phyloP scores from a whole-genome alignment of 2,329 filamentous ascomycete species.

The Dryadomyces quercivorus region DNA sequence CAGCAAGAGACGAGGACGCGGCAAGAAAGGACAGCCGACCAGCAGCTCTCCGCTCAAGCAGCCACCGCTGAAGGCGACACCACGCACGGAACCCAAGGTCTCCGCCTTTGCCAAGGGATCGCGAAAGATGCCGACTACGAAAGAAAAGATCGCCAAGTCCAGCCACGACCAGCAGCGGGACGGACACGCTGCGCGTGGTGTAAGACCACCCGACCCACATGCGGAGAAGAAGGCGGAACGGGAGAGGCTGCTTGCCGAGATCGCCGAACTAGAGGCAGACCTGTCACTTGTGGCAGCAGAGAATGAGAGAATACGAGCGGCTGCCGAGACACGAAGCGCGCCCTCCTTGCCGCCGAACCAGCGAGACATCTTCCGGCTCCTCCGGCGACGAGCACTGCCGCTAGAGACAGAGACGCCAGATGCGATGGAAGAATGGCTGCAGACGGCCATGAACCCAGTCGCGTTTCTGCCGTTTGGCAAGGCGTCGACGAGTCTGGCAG shows the following conservation, averaged over 20 bases:
- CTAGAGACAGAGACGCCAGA: slow-evolving; percentile 17
- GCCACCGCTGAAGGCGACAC: slow-evolving; percentile 15
- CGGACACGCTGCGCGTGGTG: slow-evolving; percentile 24
- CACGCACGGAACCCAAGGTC: not conserved
- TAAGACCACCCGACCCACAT: slow-evolving; percentile 29
- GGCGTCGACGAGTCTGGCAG: slow-evolving; percentile 16
- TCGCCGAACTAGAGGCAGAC: slow-evolving; percentile 45
- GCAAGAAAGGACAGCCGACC: not conserved
- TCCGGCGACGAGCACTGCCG: slow-evolving; percentile 29
- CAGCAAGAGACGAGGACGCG: slow-evolving; percentile 24
- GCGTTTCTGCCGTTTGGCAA: slow-evolving; percentile 39
- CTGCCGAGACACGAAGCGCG: slow-evolving; percentile 20
- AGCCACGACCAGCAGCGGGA: not conserved
- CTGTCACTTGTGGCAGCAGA: slow-evolving; percentile 44
- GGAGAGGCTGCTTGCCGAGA: slow-evolving; percentile 40
- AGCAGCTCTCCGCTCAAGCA: slow-evolving; percentile 36
- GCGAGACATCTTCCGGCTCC: slow-evolving; percentile 26
- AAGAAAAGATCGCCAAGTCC: not conserved
- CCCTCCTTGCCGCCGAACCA: slow-evolving; percentile 16
- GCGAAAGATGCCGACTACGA: not conserved
- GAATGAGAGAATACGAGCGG: slow-evolving; percentile 37
- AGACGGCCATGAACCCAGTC: slow-evolving; percentile 37
- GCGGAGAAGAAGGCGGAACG: slow-evolving; percentile 36
- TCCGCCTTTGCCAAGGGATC: not conserved
- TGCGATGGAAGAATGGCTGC: slow-evolving; percentile 29